Evolutionary conservation across 352 stramenopile species (phyloP), one percentile per base, ranked within the genome.

Genomic region (Plasmopara halstedii): DNA sequence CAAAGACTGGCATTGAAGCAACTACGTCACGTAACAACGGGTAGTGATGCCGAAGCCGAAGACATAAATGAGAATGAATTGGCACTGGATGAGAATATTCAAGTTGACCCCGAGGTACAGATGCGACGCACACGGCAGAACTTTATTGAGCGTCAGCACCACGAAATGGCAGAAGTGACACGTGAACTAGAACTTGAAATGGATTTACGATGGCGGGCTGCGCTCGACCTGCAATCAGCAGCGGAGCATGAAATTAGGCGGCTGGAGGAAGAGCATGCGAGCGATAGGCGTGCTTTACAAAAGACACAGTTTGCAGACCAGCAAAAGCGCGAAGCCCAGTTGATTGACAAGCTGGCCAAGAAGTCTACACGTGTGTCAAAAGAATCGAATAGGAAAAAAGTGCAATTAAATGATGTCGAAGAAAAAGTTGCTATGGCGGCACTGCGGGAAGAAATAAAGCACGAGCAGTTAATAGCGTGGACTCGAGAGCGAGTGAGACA

Each of bases 281-380:
- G 60, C 2, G 69, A 73, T 21, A 56, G 67, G 4, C 51, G 50
- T 1, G 41, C 49, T 0, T 56, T 82, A 3, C 46, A 66, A 14
- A 42, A 59, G 20, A 54, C 56, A 1, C 34, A 80, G 20, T 20
- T 59, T 37, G 57, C 62, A 29, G 50, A 81, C 34, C 62, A 64
- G 39, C 34, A 45, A 20, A 64, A 57, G 25, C 70, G 79, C 10
- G 69, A 80, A 32, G 48, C 57, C 1, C 58, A 61, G 14, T 46
- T 88, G 8, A 56, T 62, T 10, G 62, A 85, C 7, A 73, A 73
- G 14, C 39, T 88, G 38, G 64, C 70, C 1, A 62, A 65, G 19
- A 68, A 57, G 41, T 53, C 37, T 42, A 25, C 57, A 11, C 52
- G 57, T 15, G 31, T 51, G 22, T 19, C 32, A 6, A 62, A 58